A percentile compares a stretch with the other conserved stretches of the same genome.
Conservation (phyloP, 257 asterid genomes). For the Capsicum rhomboideum region DNA sequence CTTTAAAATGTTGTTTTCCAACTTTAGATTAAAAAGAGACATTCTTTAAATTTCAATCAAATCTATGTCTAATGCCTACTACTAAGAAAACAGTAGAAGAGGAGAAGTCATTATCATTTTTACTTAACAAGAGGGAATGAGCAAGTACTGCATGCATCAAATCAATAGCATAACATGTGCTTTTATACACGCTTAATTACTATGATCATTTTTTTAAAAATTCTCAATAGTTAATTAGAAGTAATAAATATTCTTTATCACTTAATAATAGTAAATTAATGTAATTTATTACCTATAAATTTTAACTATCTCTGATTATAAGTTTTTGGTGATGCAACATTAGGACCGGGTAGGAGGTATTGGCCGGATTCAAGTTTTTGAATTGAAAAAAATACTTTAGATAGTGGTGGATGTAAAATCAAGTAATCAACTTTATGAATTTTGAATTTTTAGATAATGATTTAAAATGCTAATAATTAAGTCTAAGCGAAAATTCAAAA, state of each 20-base stretch:
- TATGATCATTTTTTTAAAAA: too few relatives aligned
- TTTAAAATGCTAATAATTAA: neutral
- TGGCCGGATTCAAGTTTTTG: neutral
- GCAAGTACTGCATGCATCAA: neutral
- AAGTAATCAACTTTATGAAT: neutral
- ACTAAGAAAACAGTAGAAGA: neutral
- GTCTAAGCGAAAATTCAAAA: too few relatives aligned
- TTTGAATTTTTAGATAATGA: neutral
- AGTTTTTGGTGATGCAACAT: neutral
- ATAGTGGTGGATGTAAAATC: neutral
- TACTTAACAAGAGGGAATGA: neutral
- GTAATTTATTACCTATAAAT: neutral
- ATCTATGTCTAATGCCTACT: neutral
- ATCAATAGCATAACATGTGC: neutral
- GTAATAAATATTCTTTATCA: too few relatives aligned
- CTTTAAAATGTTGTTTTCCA: neutral
- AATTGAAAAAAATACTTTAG: neutral
- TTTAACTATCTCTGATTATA: too few relatives aligned
- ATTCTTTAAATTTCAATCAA: neutral
- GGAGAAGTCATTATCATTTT: neutral
- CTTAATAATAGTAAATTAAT: neutral
- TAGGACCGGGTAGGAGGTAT: neutral
- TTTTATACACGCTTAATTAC: neutral
- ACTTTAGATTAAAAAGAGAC: neutral
- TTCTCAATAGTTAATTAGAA: neutral